phyloP scores from a whole-genome alignment of 1,284 basidiomycete genomes.

The Heliocybe sulcata region DNA sequence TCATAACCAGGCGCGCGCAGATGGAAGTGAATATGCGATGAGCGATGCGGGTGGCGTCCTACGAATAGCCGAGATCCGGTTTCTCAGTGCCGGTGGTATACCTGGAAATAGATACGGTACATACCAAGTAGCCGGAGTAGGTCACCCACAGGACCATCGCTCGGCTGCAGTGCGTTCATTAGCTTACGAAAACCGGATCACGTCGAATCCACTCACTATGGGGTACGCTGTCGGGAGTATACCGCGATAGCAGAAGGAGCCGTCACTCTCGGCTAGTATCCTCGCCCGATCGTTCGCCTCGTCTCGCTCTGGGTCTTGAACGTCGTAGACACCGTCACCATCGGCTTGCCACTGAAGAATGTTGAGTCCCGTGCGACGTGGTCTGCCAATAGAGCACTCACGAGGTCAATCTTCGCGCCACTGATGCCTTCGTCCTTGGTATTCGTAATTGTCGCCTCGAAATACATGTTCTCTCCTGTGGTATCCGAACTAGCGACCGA shows the following conservation, averaged over 20 bases:
- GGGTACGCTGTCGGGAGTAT: conserved; percentile 29
- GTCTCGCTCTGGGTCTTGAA: conserved; percentile 26
- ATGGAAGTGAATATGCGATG: conserved; percentile 31
- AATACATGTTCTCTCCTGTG: conserved; percentile 27
- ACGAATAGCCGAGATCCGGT: neutral
- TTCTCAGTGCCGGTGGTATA: no score
- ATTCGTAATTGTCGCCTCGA: conserved; percentile 27
- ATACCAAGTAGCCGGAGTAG: conserved; percentile 24
- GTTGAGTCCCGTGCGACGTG: no score
- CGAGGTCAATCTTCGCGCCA: conserved; percentile 28
- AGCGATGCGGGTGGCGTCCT: conserved; percentile 31
- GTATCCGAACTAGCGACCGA: conserved; percentile 24
- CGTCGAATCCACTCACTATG: conserved; percentile 17
- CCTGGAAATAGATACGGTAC: neutral
- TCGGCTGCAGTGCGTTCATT: conserved; percentile 17
- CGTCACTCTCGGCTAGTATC: conserved; percentile 25
- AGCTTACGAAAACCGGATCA: neutral
- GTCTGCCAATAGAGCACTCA: conserved; percentile 11
- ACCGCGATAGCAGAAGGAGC: conserved; percentile 28
- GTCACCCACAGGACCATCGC: conserved; percentile 29
- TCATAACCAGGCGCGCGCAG: conserved; percentile 31
- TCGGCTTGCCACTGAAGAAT: conserved; percentile 40
- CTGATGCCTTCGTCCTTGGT: conserved; percentile 24
- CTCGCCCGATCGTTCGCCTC: conserved; percentile 29
- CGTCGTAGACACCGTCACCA: conserved; percentile 32